These are phyloP conservation scores for Scedosporium minutisporum DNA, from an alignment of 2,329 filamentous ascomycete genomes.

Conservation along the genomic window DNA sequence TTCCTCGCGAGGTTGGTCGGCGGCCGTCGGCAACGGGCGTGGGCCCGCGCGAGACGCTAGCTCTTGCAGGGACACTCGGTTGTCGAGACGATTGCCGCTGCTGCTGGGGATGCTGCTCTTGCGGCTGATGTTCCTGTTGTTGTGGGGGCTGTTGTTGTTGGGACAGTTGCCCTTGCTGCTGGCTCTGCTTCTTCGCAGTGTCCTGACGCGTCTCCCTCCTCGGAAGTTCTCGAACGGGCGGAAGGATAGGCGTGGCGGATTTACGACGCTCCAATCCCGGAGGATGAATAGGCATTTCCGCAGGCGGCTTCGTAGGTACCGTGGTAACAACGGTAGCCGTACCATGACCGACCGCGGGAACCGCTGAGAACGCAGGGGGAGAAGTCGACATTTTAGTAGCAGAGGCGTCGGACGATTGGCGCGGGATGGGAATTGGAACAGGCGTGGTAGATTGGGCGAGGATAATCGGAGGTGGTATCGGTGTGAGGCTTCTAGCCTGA, in stretches of 20 bases:
- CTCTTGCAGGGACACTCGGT: conserved; percentile 14
- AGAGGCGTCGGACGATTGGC: conserved; percentile 8
- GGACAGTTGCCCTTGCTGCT: conserved; percentile 9
- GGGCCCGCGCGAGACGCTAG: conserved; percentile 20
- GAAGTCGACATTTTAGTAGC: not conserved
- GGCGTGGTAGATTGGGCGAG: conserved; percentile 21
- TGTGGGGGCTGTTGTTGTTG: conserved; percentile 12
- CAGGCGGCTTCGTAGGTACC: conserved; percentile 23
- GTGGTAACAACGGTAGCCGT: conserved; percentile 25
- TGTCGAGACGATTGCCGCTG: conserved; percentile 6
- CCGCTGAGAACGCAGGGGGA: not conserved
- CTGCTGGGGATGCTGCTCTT: conserved; percentile 13
- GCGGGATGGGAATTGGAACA: conserved; percentile 17
- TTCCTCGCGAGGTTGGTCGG: conserved; percentile 43
- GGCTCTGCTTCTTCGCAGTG: conserved; percentile 24
- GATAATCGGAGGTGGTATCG: conserved; percentile 20
- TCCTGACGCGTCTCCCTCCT: conserved; percentile 38
- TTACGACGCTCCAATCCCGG: conserved; percentile 6
- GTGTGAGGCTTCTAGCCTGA: conserved; percentile 12
- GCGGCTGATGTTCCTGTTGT: conserved; percentile 15
- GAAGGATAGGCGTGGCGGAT: conserved; percentile 24
- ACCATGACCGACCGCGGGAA: not conserved
- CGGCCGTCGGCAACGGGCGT: conserved; percentile 27
- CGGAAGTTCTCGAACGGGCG: conserved; percentile 21
- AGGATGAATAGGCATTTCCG: conserved; percentile 32